Conservation (phyloP, 2,329 filamentous ascomycete genomes). For the Diaporthe sp. region DNA sequence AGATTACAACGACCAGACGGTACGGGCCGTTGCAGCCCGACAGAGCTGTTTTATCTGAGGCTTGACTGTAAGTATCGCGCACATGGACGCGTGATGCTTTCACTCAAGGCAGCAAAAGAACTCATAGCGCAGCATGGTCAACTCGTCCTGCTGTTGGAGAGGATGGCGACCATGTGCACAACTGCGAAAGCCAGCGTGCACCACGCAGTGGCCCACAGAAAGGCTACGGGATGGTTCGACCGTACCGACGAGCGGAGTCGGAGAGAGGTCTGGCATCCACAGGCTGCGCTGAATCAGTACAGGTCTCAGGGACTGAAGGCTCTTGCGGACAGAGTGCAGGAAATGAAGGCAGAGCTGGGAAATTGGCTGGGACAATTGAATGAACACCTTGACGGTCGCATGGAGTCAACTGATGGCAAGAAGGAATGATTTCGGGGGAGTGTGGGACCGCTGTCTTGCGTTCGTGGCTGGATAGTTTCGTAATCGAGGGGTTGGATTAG, state of each 20-base stretch:
- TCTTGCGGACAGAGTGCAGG: not conserved
- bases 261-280: not conserved
- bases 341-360: not conserved
- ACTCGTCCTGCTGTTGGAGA: not conserved
- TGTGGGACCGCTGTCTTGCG: too few species aligned
- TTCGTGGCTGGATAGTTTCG: too few species aligned
- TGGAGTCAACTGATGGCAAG: too few species aligned
- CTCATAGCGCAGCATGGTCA: not conserved
- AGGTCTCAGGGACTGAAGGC: not conserved
- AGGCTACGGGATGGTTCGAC: not conserved
- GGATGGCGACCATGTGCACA: not conserved
- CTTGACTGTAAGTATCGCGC: not conserved
- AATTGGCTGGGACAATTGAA: not conserved
- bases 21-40: not conserved
- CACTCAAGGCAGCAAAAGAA: accelerated
- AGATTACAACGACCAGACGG: not conserved
- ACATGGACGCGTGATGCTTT: not conserved
- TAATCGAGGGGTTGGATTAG: not conserved
- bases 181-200: not conserved
- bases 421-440: not conserved
- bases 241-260: not conserved
- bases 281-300: not conserved
- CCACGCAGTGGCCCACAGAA: not conserved
- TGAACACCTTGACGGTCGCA: not conserved
- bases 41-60: not conserved